A percentile compares a stretch with the other conserved stretches of the same genome.
Conservation (phyloP, 2,329 filamentous ascomycete species). For the Colletotrichum sp. region DNA sequence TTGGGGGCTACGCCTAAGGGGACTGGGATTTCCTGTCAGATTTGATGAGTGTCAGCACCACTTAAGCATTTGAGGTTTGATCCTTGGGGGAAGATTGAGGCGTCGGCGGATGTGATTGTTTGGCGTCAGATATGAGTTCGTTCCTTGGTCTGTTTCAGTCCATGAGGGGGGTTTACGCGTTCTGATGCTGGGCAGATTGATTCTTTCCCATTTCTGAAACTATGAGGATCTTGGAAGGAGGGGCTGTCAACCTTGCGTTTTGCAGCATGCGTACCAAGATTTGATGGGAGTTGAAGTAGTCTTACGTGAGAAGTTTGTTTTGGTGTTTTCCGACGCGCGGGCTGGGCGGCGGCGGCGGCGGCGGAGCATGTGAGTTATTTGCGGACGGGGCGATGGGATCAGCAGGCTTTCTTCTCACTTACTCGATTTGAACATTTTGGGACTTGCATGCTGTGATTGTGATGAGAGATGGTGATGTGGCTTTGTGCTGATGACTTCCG, state of each 20-base stretch:
- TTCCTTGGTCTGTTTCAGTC: neutral
- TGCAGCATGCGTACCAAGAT: neutral
- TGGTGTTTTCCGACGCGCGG: neutral
- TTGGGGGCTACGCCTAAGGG: no score
- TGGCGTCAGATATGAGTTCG: neutral
- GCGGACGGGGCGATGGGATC: neutral
- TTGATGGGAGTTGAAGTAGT: neutral
- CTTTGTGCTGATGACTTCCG: neutral
- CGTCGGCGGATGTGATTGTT: neutral
- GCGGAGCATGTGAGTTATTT: neutral
- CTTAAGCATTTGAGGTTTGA: neutral
- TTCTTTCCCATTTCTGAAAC: neutral
- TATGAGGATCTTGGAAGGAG: neutral
- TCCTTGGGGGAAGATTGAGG: neutral
- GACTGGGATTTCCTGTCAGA: accelerated
- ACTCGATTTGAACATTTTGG: neutral
- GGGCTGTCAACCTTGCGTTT: neutral
- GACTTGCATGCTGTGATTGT: neutral
- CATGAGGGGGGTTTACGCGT: neutral
- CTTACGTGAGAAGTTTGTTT: constrained; percentile 8
- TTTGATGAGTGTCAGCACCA: neutral
- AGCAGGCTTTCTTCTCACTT: neutral
- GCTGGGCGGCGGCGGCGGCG: neutral
- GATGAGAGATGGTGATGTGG: neutral
- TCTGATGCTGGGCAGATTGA: neutral